These are phyloP conservation scores for Mortierella sp. DNA, from an alignment of 371 early-diverging fungal genomes.

Conservation along the genomic window DNA sequence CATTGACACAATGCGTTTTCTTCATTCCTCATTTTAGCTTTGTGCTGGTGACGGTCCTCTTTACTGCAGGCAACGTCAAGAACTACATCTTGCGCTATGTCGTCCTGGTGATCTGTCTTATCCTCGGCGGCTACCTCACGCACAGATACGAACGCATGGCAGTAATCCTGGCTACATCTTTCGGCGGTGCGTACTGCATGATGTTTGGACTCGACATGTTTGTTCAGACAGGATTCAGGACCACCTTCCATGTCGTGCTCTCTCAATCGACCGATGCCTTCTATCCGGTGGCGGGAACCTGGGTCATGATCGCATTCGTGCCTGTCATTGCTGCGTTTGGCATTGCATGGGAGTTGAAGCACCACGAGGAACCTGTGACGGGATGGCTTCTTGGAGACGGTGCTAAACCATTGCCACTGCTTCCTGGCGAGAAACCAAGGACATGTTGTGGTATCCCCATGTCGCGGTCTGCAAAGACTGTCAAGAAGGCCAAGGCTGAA, in stretches of 20 bases:
- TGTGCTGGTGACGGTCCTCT: slow-evolving; percentile 43
- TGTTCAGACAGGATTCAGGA: slow-evolving; percentile 65
- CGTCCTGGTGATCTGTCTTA: slow-evolving; percentile 30
- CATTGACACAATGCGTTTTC: neutral
- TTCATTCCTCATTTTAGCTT: slow-evolving; percentile 20
- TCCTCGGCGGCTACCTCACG: slow-evolving; percentile 42
- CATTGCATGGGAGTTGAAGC: slow-evolving; percentile 40
- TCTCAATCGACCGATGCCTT: slow-evolving; percentile 41
- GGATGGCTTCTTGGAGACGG: slow-evolving; percentile 51
- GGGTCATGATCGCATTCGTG: slow-evolving; percentile 53
- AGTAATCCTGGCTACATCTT: slow-evolving; percentile 59
- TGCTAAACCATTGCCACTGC: slow-evolving; percentile 41
- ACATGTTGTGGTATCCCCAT: slow-evolving; percentile 35
- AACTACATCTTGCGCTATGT: slow-evolving; percentile 41
- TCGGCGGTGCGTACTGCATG: slow-evolving; percentile 70
- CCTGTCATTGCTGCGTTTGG: slow-evolving; percentile 47
- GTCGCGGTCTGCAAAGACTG: slow-evolving; percentile 20
- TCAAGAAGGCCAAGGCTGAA: neutral
- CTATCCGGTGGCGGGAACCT: slow-evolving; percentile 39
- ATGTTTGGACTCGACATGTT: slow-evolving; percentile 72
- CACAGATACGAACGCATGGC: slow-evolving; percentile 44
- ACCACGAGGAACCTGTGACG: slow-evolving; percentile 49
- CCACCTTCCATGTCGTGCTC: slow-evolving; percentile 51
- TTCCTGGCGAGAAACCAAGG: slow-evolving; percentile 45
- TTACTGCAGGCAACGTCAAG: slow-evolving; percentile 36